A percentile compares a stretch with the other conserved stretches of the same genome.
Conservation (phyloP, 768 basidiomycete species). For the Daedalea quercina region DNA sequence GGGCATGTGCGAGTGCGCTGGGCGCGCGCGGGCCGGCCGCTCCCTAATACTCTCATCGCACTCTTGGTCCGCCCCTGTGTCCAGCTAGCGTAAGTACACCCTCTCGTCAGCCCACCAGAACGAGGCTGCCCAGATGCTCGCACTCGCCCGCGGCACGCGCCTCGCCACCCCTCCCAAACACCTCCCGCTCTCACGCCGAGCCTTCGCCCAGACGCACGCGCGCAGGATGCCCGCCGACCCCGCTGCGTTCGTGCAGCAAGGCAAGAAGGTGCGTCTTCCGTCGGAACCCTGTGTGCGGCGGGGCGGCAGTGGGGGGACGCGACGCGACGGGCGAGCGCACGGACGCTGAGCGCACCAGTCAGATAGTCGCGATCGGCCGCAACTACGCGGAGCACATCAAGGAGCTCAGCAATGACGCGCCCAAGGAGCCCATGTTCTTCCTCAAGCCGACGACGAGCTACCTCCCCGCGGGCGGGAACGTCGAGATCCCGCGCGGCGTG, state of each 20-base stretch:
- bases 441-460: conserved; percentile 95
- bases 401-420: conserved; percentile 83
- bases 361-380: conserved; percentile 95
- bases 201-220: conserved; percentile 8
- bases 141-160: background rate
- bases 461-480: conserved; percentile 61
- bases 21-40: too few relatives aligned
- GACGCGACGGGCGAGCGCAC: too few relatives aligned
- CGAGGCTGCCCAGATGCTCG: conserved; percentile 2
- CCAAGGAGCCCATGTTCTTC: conserved; percentile 98
- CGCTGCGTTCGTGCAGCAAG: conserved; percentile 35
- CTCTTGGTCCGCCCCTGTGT: background rate
- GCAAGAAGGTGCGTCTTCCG: conserved; percentile 34
- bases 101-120: background rate
- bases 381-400: conserved; percentile 91
- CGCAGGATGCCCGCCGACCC: conserved; percentile 25
- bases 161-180: background rate
- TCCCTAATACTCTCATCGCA: background rate
- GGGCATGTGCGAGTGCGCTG: too few relatives aligned
- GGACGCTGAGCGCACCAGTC: background rate
- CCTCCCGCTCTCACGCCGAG: background rate
- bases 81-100: background rate
- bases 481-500: conserved; percentile 85
- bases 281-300: background rate
- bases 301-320: too few relatives aligned